Base-by-base conservation (phyloP, 108 stramenopile species). In the Discostella pseudostelligera region DNA sequence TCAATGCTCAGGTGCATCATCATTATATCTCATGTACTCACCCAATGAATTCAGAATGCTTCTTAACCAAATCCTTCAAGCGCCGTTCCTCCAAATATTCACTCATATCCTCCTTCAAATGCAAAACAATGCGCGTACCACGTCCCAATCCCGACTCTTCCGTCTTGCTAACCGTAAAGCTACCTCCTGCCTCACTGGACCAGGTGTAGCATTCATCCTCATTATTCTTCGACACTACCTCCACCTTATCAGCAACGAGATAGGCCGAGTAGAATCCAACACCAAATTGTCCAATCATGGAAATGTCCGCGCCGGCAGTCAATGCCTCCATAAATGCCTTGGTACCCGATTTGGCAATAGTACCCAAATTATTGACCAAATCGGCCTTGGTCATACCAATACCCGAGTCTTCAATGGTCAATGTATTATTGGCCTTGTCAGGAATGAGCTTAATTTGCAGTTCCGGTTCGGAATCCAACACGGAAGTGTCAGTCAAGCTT, bases 321-420 rank as follows among this genome's bases (percentile, higher is more conserved):
- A 99, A 87, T 19, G 98, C 99, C 90, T 99, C 99, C 99, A 99
- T 99, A 82, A 99, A 99, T 17, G 95, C 94, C 92, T 98, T 99
- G 78, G 99, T 99, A 56, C 99, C 99, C 9, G 97, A 98, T 88
- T 99, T 98, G 87, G 99, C 99, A 76, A 99, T 99, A 74, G 99
- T 99, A 25, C 99, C 99, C 42, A 99, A 90, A 74, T 99, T 99
- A 90, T 99, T 99, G 63, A 98, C 84, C 28, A 99, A 76, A 70
- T 99, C 99, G 12, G 95, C 94, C 93, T 99, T 99, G 85, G 98
- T 98, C 99, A 99, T 99, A 74, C 99, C 99, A 65, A 99, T 97
- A 45, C 99, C 99, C 39, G 91, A 82, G 82, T 99, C 99, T 70
- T 95, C 93, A 65, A 99, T 97, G 70, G 97, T 99, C 43, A 99